Evolutionary conservation across 331 rosid species (phyloP).

Genomic region (Telfairia occidentalis): DNA sequence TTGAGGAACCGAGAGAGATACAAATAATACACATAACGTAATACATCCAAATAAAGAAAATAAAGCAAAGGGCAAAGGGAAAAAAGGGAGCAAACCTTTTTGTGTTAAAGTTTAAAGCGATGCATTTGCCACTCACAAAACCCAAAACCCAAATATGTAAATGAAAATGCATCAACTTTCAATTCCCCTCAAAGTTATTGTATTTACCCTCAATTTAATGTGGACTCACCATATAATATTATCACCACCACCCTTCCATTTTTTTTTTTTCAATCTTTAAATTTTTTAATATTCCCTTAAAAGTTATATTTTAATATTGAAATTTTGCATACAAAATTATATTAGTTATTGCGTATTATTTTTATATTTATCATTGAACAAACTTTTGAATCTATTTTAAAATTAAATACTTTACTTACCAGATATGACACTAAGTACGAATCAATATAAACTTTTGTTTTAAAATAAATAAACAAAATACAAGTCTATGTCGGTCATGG

Average conservation of each 20-base stretch:
- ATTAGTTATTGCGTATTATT: too few species aligned
- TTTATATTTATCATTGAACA: too few species aligned
- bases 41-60: background rate
- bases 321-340: background rate
- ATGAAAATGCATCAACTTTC: background rate
- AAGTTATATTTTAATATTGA: background rate
- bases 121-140: slow-evolving; percentile 10
- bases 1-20: background rate
- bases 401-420: background rate
- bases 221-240: background rate
- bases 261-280: background rate
- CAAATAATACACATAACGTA: background rate
- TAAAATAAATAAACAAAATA: background rate
- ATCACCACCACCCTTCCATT: background rate
- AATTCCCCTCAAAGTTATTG: background rate
- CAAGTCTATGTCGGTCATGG: background rate
- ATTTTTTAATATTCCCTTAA: background rate
- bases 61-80: background rate
- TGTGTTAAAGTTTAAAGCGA: slow-evolving; percentile 2
- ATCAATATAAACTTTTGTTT: background rate
- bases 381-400: background rate
- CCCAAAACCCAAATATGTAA: background rate
- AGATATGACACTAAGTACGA: background rate
- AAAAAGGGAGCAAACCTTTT: background rate
- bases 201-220: background rate